A percentile compares a stretch with the other conserved stretches of the same genome.
These are phyloP conservation scores for Erysimum pusillum DNA, from an alignment of 441 rosid genomes.

Conservation along the genomic window DNA sequence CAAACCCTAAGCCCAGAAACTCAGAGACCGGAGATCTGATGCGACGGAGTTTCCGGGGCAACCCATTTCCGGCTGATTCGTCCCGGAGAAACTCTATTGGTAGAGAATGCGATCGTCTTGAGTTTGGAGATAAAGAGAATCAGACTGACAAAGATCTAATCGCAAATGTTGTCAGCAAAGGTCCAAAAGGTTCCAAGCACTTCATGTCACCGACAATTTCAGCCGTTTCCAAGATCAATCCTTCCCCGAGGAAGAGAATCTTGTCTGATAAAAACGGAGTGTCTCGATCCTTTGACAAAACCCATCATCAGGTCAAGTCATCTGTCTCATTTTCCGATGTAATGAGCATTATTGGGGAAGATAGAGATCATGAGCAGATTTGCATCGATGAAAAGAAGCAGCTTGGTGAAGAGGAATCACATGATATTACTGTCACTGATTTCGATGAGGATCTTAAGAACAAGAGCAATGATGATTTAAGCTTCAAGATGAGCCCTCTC, in stretches of 20 bases:
- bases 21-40: constrained; percentile 64
- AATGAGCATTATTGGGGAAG: constrained; percentile 41
- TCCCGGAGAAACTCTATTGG: constrained; percentile 56
- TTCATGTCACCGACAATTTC: constrained; percentile 96
- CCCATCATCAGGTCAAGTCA: constrained; percentile 51
- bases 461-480: constrained; percentile 57
- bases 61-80: constrained; percentile 60
- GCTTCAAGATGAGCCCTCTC: constrained; percentile 56
- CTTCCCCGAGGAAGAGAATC: constrained; percentile 82
- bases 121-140: constrained; percentile 77
- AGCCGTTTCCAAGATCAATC: constrained; percentile 75
- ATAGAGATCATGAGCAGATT: constrained; percentile 37
- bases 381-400: constrained; percentile 48
- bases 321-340: constrained; percentile 58
- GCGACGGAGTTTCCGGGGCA: constrained; percentile 76
- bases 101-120: constrained; percentile 52
- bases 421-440: constrained; percentile 54
- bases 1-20: constrained; percentile 56
- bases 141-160: constrained; percentile 56
- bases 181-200: constrained; percentile 63
- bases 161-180: constrained; percentile 46
- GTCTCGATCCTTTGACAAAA: constrained; percentile 51
- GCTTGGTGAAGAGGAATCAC: constrained; percentile 43
- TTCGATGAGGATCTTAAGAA: constrained; percentile 23
- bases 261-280: constrained; percentile 70